A percentile compares a stretch with the other conserved stretches of the same genome.
phyloP scores from a whole-genome alignment of 2,329 filamentous ascomycete species.

The Fusarium lateritium region DNA sequence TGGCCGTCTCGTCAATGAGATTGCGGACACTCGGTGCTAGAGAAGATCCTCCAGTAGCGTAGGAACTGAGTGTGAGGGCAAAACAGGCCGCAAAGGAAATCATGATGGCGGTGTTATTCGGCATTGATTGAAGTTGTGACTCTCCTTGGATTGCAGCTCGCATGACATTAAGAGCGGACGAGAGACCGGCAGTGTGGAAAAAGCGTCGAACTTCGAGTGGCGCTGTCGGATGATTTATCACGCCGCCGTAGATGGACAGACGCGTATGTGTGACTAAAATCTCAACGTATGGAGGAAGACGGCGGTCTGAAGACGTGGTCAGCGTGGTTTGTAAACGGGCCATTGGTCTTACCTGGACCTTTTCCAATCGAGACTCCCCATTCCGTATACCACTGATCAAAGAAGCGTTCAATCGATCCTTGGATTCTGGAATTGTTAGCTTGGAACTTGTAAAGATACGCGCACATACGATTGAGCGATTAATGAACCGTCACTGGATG shows the following conservation, averaged over 20 bases:
- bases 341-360: conserved; percentile 59
- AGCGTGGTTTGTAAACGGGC: not conserved
- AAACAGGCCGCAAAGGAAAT: conserved; percentile 82
- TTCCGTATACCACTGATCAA: conserved; percentile 74
- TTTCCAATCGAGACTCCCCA: conserved; percentile 72
- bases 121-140: conserved; percentile 79
- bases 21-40: conserved; percentile 74
- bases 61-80: conserved; percentile 74
- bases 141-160: conserved; percentile 81
- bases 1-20: conserved; percentile 77
- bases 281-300: conserved; percentile 80
- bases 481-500: conserved; percentile 64
- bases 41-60: conserved; percentile 69
- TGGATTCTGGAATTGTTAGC: conserved; percentile 61
- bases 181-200: conserved; percentile 79
- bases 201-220: conserved; percentile 79
- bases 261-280: conserved; percentile 81
- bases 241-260: conserved; percentile 80
- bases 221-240: conserved; percentile 81
- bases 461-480: conserved; percentile 67
- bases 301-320: conserved; percentile 57
- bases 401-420: conserved; percentile 75
- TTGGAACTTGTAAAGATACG: accelerated
- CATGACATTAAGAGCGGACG: conserved; percentile 81
- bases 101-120: conserved; percentile 85